Base-by-base conservation (phyloP, 2,329 filamentous ascomycete species). In the Fusarium albidum region DNA sequence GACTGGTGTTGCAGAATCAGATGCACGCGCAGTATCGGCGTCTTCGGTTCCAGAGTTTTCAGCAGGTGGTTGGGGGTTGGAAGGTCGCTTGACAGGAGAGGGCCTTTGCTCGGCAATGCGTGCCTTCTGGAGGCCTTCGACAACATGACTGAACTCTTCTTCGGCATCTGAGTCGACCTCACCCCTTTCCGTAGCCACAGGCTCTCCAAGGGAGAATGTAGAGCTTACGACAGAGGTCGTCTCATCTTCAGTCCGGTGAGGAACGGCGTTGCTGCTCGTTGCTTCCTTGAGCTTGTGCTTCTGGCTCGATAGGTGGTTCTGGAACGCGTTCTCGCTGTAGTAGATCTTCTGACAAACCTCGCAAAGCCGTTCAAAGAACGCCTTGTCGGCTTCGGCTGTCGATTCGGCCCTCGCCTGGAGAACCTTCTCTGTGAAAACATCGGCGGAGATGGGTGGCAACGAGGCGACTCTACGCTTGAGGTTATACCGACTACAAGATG, bases 341-440 rank as follows among this genome's bases (percentile, higher is more conserved):
- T 96, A 99, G 12, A 90, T 92, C 79, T 96, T 96, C 68, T 90
- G 84, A 78, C 95, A 99, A 15, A 87, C 82, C 4, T 86, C 80
- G 74, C 95, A 99, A 26, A 81, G 77, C 69, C 90, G 92, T 73
- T 97, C 92, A 69, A 93, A 98, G 12, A 91, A 87, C 5, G 93
- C 94, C 75, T 91, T 92, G 58, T 92, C 90, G 49, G 92, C 92
- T 59, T 94, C 91, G 28, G 92, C 92, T 34, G 84, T 90, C 13
- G 92, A 90, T 8, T 85, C 86, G 25, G 93, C 93, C 70, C 96
- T 92, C 60, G 93, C 94, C 66, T 92, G 91, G 13, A 97, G 80
- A 32, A 99, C 94, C 74, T 98, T 98, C 67, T 98, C 95, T 67
- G 92, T 92, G 74, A 98, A 99, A 52, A 92, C 83, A 71, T 98